Base-by-base conservation (phyloP, 1,284 basidiomycete genomes). In the Apiotrichum akiyoshidainum region DNA sequence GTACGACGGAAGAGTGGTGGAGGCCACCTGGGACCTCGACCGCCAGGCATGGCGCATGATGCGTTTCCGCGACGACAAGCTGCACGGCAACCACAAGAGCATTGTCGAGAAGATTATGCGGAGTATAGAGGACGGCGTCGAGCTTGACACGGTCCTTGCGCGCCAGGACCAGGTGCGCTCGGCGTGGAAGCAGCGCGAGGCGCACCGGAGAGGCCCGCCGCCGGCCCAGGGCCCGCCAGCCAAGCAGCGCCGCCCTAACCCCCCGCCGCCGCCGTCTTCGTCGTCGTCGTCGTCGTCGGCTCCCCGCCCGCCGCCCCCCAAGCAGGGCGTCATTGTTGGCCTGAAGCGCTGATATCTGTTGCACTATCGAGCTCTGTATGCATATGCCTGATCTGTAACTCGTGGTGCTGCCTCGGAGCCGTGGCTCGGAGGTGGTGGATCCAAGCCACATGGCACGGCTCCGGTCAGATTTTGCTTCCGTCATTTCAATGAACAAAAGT, bases 11-110 rank as follows among this genome's bases (percentile, higher is more conserved):
- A 85, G 94, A 10, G 85, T 99, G 51, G 89, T 97, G 33, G 96
- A 99, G 74, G 92, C 94, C 22, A 85, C 86, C 58, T 99, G 96
- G 95, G 88, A 95, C 68, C 63, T 81, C 10, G 72, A 76, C 9
- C 53, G 70, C 17, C 83, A 83, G 45, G 83, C 83, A 52, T 97
- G 93, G 92, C 85, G 85, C 55, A 86, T 92, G 83, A 86, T 96
- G 84, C 85, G 94, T 42, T 93, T 94, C 74, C 80, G 94, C 67
- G 86, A 94, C 70, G 93, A 97, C 78, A 97, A 97, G 74, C 87
- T 85, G 5, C 79, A 92, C 65, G 93, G 89, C 34, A 97, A 97
- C 77, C 90, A 91, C 76, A 84, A 83, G 58, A 83, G 78, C 42
- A 86, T 92, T 55, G 90, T 96, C 46, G 84, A 88, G 56, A 89